These are phyloP conservation scores for Salvia miltiorrhiza DNA, from an alignment of 257 asterid species.

Conservation along the genomic window DNA sequence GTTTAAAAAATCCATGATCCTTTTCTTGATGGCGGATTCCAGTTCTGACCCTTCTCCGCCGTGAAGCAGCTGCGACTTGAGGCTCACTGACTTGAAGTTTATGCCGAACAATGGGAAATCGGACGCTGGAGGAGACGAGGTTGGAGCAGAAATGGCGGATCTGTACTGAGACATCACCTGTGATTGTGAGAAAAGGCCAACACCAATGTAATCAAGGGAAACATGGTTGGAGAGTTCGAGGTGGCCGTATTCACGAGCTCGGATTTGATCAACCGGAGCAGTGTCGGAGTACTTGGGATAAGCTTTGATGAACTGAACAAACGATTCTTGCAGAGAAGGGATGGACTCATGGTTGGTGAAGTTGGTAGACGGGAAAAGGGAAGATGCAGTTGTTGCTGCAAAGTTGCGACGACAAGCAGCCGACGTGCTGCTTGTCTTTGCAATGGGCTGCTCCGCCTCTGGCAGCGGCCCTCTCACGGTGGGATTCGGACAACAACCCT, in stretches of 20 bases:
- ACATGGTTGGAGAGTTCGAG: constrained; percentile 60
- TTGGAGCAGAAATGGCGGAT: constrained; percentile 15
- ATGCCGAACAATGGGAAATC: constrained; percentile 49
- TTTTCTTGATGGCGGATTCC: constrained; percentile 60
- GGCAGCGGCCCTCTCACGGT: constrained; percentile 21
- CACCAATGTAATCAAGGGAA: constrained; percentile 79
- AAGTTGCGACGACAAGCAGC: constrained; percentile 57
- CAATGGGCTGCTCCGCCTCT: constrained; percentile 7
- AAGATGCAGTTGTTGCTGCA: constrained; percentile 44
- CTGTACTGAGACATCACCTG: constrained; percentile 39
- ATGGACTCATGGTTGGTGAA: constrained; percentile 82
- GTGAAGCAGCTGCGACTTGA: constrained; percentile 61
- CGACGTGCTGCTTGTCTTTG: constrained; percentile 45
- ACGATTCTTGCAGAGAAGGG: constrained; percentile 69
- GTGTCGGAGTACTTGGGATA: constrained; percentile 73
- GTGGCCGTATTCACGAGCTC: constrained; percentile 67
- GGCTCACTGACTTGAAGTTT: constrained; percentile 58
- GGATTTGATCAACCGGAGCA: constrained; percentile 50
- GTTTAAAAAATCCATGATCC: constrained; percentile 72
- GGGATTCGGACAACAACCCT: constrained; percentile 59
- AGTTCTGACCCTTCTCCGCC: constrained; percentile 59
- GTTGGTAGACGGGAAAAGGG: constrained; percentile 57
- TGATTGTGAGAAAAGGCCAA: constrained; percentile 79
- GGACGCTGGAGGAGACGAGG: constrained; percentile 30
- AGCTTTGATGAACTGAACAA: constrained; percentile 48